These are phyloP conservation scores for Alternaria brassicae DNA, from an alignment of 2,329 filamentous ascomycete species.

Conservation along the genomic window DNA sequence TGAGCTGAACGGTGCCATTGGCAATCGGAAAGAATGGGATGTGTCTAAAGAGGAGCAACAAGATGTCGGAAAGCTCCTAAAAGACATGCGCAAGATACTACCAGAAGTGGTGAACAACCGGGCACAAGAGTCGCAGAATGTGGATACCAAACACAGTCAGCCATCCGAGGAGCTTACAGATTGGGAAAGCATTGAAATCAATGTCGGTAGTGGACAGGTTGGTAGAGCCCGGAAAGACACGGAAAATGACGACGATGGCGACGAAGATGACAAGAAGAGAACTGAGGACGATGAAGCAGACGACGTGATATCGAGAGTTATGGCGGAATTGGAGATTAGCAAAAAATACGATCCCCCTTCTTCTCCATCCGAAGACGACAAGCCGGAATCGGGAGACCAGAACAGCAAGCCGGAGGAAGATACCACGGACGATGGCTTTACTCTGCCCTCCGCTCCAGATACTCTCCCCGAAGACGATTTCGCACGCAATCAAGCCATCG, in stretches of 20 bases:
- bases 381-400: conserved; percentile 14
- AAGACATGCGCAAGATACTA: conserved; percentile 52
- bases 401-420: conserved; percentile 10
- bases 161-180: conserved; percentile 31
- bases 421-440: conserved; percentile 24
- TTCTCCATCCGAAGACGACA: conserved; percentile 27
- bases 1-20: conserved; percentile 47
- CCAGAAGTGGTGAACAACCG: conserved; percentile 39
- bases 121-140: conserved; percentile 7
- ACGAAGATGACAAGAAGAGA: conserved; percentile 29
- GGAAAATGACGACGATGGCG: conserved; percentile 27
- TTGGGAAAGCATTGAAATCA: conserved; percentile 44
- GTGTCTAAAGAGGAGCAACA: conserved; percentile 50
- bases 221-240: conserved; percentile 26
- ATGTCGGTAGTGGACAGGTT: conserved; percentile 35
- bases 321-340: conserved; percentile 56
- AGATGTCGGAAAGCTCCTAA: conserved; percentile 51
- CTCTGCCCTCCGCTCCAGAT: conserved; percentile 56
- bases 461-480: conserved; percentile 37
- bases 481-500: conserved; percentile 43
- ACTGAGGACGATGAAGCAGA: conserved; percentile 53
- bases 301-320: conserved; percentile 55
- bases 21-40: conserved; percentile 50
- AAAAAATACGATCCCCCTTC: conserved; percentile 47
- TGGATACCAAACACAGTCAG: conserved; percentile 4